Base-by-base conservation (phyloP, 441 rosid genomes). In the Pelargonium myrrhifolium region DNA sequence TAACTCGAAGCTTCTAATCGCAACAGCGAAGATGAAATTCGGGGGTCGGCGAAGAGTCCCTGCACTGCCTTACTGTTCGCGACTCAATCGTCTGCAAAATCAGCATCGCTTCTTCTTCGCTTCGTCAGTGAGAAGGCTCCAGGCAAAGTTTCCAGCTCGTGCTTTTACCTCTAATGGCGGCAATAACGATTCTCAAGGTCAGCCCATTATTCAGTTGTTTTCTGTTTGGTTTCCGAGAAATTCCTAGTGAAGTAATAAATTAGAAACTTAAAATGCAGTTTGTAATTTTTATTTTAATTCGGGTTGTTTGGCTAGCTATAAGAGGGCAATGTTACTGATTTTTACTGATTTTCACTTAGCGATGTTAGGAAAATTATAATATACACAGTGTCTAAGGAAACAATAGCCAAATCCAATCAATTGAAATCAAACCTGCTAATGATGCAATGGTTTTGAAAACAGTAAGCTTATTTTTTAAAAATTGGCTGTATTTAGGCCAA, bases 61-160 rank as follows among this genome's bases (percentile, higher is more conserved):
- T 22, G 7, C 35, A 9, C 62, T 58, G 0, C 4, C 3, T 10
- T 58, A 10, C 62, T 3, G 62, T 21, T 21, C 62, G 62, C 24
- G 11, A 11, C 62, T 58, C 31, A 55, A 10, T 24, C 60, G 26
- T 55, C 10, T 55, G 26, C 60, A n/a, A 3, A 58, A 58, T 11
- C 62, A 58, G 62, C 24, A 14, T 58, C 62, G 62, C 8, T 22
- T 22, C 6, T 22, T 58, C 62, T 58, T 58, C 31, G 22, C 62
- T 22, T 8, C 62, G 60, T 58, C 62, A 20, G 60, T 58, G 24
- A 58, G 62, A 58, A 58, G 35, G 62, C 31, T 58, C 62, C 62
- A 58, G 31, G 11, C 62, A 24, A 58, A 12, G 62, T 58, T 58
- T 58, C 62, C 31, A 58, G 35, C 62, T 58, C 62, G 62, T 6